Evolutionary conservation across 768 basidiomycete genomes (phyloP).

Genomic region (Punctularia strigosozonata): DNA sequence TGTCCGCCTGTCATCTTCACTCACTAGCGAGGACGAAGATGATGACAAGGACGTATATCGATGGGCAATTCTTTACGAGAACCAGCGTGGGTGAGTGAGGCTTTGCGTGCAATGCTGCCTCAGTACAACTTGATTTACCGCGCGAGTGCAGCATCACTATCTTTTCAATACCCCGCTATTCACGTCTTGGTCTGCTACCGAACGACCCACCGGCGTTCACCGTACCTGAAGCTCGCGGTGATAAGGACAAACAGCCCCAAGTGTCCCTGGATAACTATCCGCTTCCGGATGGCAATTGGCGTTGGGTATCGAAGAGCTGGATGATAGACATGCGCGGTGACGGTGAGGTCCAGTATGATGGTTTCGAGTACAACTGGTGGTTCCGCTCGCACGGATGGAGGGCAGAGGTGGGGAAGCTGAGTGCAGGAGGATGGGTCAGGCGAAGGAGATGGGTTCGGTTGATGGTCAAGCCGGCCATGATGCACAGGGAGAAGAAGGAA

Average conservation of each 20-base stretch:
- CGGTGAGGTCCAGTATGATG: conserved; percentile 70
- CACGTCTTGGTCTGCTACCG: conserved; percentile 55
- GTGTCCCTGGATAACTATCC: conserved; percentile 48
- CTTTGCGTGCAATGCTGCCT: background rate
- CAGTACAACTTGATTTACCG: background rate
- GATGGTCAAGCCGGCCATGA: conserved; percentile 59
- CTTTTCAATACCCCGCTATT: conserved; percentile 67
- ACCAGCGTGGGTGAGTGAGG: conserved; percentile 60
- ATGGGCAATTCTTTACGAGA: conserved; percentile 76
- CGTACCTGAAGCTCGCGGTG: conserved; percentile 25
- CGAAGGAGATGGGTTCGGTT: conserved; percentile 74
- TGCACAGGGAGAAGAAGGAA: background rate
- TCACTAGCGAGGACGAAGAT: conserved; percentile 9
- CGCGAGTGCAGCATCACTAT: conserved; percentile 49
- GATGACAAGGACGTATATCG: conserved; percentile 41
- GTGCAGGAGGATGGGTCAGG: conserved; percentile 64
- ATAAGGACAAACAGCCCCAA: conserved; percentile 33
- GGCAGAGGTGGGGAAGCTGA: conserved; percentile 43
- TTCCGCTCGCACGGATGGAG: conserved; percentile 63
- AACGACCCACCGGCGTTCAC: conserved; percentile 69
- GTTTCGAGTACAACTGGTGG: conserved; percentile 78
- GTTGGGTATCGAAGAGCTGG: conserved; percentile 71
- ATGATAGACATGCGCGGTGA: conserved; percentile 84
- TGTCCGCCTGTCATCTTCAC: conserved; percentile 2
- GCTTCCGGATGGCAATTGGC: conserved; percentile 72